Percentiles rank a stretch among this genome's conserved stretches.
Evolutionary conservation across 768 basidiomycete species (phyloP).

Genomic region (Russula foetens): DNA sequence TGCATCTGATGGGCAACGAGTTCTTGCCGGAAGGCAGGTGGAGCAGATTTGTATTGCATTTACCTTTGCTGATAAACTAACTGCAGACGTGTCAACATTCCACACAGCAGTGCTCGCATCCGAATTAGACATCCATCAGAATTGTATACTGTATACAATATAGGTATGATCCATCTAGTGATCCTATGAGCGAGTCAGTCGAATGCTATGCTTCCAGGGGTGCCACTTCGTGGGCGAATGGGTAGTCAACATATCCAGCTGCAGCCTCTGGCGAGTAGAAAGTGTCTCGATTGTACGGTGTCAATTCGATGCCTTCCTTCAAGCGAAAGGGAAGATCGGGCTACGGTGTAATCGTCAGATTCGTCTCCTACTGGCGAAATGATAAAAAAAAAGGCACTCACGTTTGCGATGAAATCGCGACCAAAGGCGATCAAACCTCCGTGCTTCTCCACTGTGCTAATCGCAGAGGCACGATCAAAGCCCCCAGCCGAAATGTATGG

Average conservation of each 20-base stretch:
- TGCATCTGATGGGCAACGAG: no score
- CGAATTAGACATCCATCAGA: no score
- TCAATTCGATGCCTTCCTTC: not conserved
- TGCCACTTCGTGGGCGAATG: not conserved
- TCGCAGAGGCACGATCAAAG: constrained; percentile 1
- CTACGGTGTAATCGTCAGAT: not conserved
- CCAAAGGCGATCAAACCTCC: constrained; percentile 10
- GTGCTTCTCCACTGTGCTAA: not conserved
- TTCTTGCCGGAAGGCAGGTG: no score
- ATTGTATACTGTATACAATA: no score
- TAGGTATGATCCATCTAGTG: no score
- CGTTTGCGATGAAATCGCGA: constrained; percentile 10
- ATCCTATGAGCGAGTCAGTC: no score
- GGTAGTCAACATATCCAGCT: constrained; percentile 11
- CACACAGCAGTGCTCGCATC: no score
- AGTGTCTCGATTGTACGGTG: not conserved
- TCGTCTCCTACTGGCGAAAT: not conserved
- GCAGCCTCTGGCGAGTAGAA: constrained; percentile 5
- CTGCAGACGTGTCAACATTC: no score
- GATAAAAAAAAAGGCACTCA: not conserved
- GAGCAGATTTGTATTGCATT: no score
- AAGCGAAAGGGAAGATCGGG: constrained; percentile 18
- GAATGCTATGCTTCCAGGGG: not conserved
- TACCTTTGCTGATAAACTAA: no score
- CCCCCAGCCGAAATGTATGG: constrained; percentile 5